A percentile compares a stretch with the other conserved stretches of the same genome.
These are phyloP conservation scores for Stereocaulon alpinum DNA, from an alignment of 495 filamentous ascomycete genomes.

Conservation along the genomic window DNA sequence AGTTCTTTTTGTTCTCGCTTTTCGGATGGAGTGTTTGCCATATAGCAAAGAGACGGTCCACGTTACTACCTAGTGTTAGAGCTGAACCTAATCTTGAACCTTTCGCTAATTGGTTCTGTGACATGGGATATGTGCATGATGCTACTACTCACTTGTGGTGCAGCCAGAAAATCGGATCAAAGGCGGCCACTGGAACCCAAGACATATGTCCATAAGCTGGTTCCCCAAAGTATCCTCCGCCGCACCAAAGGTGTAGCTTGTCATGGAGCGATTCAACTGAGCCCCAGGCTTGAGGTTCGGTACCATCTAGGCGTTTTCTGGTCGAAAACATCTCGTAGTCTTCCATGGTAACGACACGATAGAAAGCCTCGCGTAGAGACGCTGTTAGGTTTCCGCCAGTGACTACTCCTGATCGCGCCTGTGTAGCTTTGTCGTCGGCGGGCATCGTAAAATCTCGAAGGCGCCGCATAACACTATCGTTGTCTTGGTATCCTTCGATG, in stretches of 20 bases:
- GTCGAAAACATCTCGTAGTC: not conserved
- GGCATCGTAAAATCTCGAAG: not conserved
- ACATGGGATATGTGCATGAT: no score
- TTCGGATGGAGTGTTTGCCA: not conserved
- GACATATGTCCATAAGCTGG: not conserved
- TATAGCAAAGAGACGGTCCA: not conserved
- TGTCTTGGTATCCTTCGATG: slow-evolving; percentile 1
- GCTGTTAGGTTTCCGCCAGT: not conserved
- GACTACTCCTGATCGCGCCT: not conserved
- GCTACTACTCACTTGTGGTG: no score
- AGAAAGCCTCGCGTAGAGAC: not conserved
- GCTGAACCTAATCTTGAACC: no score
- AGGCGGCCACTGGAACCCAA: no score
- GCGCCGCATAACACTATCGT: not conserved
- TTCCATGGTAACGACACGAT: not conserved
- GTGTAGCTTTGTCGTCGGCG: not conserved
- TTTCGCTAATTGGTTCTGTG: no score
- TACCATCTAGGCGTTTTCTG: not conserved
- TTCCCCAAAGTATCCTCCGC: not conserved
- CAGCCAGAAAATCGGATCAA: no score
- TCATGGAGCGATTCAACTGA: not conserved
- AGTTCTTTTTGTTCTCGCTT: not conserved
- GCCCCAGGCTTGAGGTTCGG: no score
- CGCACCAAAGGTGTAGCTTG: not conserved
- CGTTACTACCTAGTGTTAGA: not conserved